Evolutionary conservation across 441 rosid genomes (phyloP), one percentile per base, ranked within the genome.

Genomic region (Jatropha multifida): DNA sequence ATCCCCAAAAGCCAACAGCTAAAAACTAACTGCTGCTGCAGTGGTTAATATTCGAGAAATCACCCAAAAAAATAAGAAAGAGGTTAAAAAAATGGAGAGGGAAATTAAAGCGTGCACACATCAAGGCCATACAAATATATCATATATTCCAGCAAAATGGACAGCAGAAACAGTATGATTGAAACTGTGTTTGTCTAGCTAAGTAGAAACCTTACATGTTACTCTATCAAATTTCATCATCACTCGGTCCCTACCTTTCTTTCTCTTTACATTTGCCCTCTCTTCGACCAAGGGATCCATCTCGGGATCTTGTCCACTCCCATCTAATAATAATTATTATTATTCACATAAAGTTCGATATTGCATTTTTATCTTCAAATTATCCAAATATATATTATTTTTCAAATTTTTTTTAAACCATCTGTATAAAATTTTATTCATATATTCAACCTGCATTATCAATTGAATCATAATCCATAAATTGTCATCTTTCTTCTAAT

Each of bases 231-330:
- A 23, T 60, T 60, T 60, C 40, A 26, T 61, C 65, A 26, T 61
- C 65, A 61, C 40, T 27, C 4, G 2, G 38, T 32, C 65, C 40
- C 65, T 23, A 60, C 64, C 40, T 12, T 60, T 56, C 11, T 1
- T 59, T 59, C n/a, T 17, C n/a, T 52, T 51, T 51, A 51, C 55
- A 51, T 13, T 51, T 51, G 12, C 59, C 5, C 12, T 58, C 14
- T 10, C 32, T 58, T 3, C 3, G 6, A 26, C 41, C 40, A 11
- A 60, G n/a, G 26, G 4, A 61, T 61, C 65, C 26, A 2, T 27
- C 65, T 61, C 37, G 65, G 65, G 65, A 61, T 61, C 65, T 61
- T 61, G 41, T 61, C 65, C 41, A 61, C 65, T 60, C 32, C 2
- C 32, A 32, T 32, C 32, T 32, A 1, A 32, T 32, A 32, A 32